phyloP scores from a whole-genome alignment of 2,329 filamentous ascomycete genomes.

The Diaporthe velutina region DNA sequence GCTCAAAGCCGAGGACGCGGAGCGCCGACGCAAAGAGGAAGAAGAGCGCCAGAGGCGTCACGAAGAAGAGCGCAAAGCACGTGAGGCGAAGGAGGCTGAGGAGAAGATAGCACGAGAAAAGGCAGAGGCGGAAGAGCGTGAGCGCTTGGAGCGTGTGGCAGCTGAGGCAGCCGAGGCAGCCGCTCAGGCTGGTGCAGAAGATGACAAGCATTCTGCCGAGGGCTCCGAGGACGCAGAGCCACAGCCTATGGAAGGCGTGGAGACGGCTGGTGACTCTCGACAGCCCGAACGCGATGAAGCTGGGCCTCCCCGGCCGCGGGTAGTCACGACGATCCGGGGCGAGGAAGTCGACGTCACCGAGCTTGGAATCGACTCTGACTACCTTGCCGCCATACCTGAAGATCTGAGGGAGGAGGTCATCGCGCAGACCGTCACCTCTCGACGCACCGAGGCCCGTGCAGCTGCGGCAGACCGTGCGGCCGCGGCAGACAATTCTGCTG shows the following conservation, averaged over 20 bases:
- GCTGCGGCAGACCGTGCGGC: slow-evolving; percentile 70
- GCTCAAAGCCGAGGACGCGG: slow-evolving; percentile 69
- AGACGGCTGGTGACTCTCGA: slow-evolving; percentile 57
- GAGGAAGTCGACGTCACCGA: slow-evolving; percentile 93
- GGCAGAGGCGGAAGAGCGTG: slow-evolving; percentile 78
- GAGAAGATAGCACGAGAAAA: slow-evolving; percentile 76
- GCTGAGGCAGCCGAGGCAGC: slow-evolving; percentile 68
- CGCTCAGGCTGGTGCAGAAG: slow-evolving; percentile 58
- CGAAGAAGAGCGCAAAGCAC: slow-evolving; percentile 74
- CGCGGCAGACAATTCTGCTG: slow-evolving; percentile 70
- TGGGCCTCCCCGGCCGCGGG: slow-evolving; percentile 68
- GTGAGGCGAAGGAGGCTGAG: slow-evolving; percentile 80
- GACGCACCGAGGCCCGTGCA: slow-evolving; percentile 82
- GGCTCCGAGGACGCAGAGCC: slow-evolving; percentile 55
- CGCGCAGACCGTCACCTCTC: slow-evolving; percentile 86
- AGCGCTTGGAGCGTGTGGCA: slow-evolving; percentile 70
- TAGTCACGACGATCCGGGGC: slow-evolving; percentile 87
- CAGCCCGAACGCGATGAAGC: slow-evolving; percentile 52
- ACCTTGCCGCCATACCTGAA: slow-evolving; percentile 96
- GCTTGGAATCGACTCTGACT: slow-evolving; percentile 93
- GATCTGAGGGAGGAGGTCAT: slow-evolving; percentile 97
- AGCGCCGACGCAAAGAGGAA: slow-evolving; percentile 65
- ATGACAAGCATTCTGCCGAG: slow-evolving; percentile 54
- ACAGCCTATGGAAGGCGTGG: slow-evolving; percentile 74
- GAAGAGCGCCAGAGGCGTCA: slow-evolving; percentile 72